These are phyloP conservation scores for Gossypium bickii DNA, from an alignment of 345 rosid species.

Conservation along the genomic window DNA sequence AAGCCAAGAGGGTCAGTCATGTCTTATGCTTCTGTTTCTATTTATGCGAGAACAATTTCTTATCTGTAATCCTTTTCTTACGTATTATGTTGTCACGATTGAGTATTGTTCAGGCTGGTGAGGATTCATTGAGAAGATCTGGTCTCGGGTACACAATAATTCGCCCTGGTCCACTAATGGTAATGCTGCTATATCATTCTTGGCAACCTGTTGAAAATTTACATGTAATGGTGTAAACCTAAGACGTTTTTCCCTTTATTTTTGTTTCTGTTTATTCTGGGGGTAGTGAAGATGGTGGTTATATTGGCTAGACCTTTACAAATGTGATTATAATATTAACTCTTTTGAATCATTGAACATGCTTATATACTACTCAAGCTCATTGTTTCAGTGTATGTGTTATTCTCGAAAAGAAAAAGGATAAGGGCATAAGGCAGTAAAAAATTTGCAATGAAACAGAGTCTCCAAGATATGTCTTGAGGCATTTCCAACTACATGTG, in stretches of 20 bases:
- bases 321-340: neutral
- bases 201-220: neutral
- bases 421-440: neutral
- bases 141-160: constrained; percentile 94
- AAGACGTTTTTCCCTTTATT: neutral
- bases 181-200: constrained; percentile 18
- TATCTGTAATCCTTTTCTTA: constrained; percentile 8
- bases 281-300: neutral
- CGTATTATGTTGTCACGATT: neutral
- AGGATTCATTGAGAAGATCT: constrained; percentile 86
- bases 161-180: constrained; percentile 92
- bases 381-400: neutral
- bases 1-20: constrained; percentile 76
- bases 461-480: neutral
- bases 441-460: neutral
- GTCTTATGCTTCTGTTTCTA: constrained; percentile 7
- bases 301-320: neutral
- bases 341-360: neutral
- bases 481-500: neutral
- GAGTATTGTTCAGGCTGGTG: constrained; percentile 64
- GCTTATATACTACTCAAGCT: neutral
- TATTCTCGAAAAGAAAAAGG: neutral
- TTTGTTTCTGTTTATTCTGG: neutral
- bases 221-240: neutral
- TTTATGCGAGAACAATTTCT: neutral